Evolutionary conservation across 768 basidiomycete species (phyloP), one percentile per base, ranked within the genome.

Genomic region (Trichaptum fuscoviolaceum): DNA sequence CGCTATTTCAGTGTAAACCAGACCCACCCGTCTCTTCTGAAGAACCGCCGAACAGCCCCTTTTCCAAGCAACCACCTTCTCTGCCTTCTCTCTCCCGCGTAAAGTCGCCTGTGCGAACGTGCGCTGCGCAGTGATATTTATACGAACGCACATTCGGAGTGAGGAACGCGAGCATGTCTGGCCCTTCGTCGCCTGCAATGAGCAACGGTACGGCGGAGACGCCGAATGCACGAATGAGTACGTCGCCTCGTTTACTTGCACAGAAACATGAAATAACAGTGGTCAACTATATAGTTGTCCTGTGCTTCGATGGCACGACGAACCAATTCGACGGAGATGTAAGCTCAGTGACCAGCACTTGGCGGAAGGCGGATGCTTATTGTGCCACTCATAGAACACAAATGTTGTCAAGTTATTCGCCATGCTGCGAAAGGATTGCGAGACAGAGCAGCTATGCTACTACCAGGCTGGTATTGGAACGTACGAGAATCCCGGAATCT

Each of bases 241-340:
- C 12, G 42, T 20, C 20, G 2, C 10, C 42, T 12, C 42, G 10
- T 52, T 3, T 30, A 52, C 42, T 52, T 12, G 20, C 3, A 20
- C 2, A 2, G 15, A 15, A 20, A 12, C 42, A 12, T 20, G 12
- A 52, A 36, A 15, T 52, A 12, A 52, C 20, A 3, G 20, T 4
- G 20, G 5, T 52, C 42, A 12, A 52, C 15, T 52, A 24, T 27
- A 6, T 20, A 60, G 42, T 89, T 30, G 78, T 90, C 34, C 77
- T 91, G 25, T 89, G 87, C 74, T 91, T 91, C 71, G 90, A 91
- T 69, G 90, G 90, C 15, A 90, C 90, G 3, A 73, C 80, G 1
- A 79, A 79, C 64, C 80, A 86, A 69, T 90, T 83, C 68, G 75
- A 80, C 67, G 72, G 75, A 3, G 71, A 74, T 66, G 88, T 87